Evolutionary conservation across 257 asterid species (phyloP).

Genomic region (Przewalskia tangutica): DNA sequence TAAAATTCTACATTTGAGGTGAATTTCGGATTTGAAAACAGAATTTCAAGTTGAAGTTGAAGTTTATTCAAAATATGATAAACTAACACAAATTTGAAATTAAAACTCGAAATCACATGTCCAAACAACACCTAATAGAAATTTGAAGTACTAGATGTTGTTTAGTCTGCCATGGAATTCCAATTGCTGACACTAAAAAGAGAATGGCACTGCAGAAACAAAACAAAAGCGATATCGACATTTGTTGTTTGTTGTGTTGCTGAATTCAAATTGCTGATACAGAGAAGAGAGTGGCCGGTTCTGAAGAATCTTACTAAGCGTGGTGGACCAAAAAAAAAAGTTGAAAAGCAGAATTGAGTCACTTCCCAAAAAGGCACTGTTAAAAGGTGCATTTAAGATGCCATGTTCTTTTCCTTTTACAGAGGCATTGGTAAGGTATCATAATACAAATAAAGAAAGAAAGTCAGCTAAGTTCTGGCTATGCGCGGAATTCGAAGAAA

Average conservation of each 20-base stretch:
- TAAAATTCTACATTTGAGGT: too few relatives aligned
- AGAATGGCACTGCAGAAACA: background rate
- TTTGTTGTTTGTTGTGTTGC: background rate
- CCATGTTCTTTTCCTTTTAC: slow-evolving; percentile 32
- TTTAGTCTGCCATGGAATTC: background rate
- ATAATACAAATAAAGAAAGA: background rate
- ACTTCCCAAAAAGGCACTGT: background rate
- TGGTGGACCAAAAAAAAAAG: background rate
- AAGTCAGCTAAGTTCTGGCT: too few relatives aligned
- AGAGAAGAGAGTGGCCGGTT: background rate
- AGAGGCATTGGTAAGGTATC: slow-evolving; percentile 18
- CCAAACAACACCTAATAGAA: too few relatives aligned
- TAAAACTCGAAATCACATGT: too few relatives aligned
- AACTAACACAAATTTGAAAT: too few relatives aligned
- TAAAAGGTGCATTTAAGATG: slow-evolving; percentile 14
- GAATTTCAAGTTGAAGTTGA: too few relatives aligned
- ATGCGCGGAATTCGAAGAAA: too few relatives aligned
- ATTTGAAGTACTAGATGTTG: too few relatives aligned
- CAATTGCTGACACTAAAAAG: background rate
- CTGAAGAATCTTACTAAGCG: background rate
- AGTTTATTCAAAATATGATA: too few relatives aligned
- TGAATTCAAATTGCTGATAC: background rate
- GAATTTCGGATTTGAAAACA: too few relatives aligned
- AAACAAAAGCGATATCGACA: background rate
- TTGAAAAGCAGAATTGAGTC: background rate